Base-by-base conservation (phyloP, 2,329 filamentous ascomycete genomes). In the Penicillium griseofulvum region DNA sequence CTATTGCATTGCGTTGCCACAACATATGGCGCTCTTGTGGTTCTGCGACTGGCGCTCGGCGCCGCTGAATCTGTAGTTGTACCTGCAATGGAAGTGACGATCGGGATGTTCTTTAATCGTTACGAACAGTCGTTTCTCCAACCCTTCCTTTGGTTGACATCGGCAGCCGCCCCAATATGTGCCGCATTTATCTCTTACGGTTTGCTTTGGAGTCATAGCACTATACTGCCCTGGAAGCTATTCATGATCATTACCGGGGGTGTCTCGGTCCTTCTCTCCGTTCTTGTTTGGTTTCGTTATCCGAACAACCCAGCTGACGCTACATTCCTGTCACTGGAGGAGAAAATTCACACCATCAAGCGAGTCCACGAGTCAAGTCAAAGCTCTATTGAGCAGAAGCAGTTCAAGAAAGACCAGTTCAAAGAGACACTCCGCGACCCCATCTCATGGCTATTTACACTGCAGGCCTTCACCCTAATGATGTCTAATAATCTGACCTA, bases 111-210 rank as follows among this genome's bases (percentile, higher is more conserved):
- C 39, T 82, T 83, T 61, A 75, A 74, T 1, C 56, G 68, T 0
- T 63, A 74, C 10, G 79, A 82, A 39, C 74, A 74, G 10, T 72
- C 76, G 1, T 72, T 80, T 41, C 74, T 81, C 0, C 78, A 80
- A 9, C 73, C 81, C 0, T 66, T 83, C 0, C 83, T 83, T 55
- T 83, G 81, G 80, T 39, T 59, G 3, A 57, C 58, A 3, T 62
- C 58, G 14, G 44, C 60, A 45, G 60, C 55, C 4, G 47, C 75
- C 0, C 73, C 73, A 10, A 68, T 76, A 22, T 63, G 65, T 1
- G 68, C 71, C 0, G 74, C 71, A 0, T 75, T 77, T 33, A 71
- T 77, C 8, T 68, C 74, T 0, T 78, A 77, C 49, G 75, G 74
- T 1, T 62, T 77, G 1, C 69, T 78, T 5, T 76, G 64, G 55